Base-by-base conservation (phyloP, 1,284 basidiomycete species). In the Moesziomyces sp. region DNA sequence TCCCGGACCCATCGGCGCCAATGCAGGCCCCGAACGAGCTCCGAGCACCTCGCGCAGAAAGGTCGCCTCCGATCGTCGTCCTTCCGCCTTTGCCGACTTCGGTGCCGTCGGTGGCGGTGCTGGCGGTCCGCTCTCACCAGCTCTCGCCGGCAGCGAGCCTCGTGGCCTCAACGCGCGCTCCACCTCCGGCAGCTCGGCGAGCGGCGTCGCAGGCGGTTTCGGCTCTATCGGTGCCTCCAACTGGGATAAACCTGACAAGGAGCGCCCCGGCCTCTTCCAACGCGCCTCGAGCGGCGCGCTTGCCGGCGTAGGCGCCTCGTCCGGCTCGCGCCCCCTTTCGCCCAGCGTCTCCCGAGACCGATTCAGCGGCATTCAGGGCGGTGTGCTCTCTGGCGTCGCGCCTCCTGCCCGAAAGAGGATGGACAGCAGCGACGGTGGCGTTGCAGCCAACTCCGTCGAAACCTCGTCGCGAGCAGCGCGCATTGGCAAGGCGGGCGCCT, bases 341-440 rank as follows among this genome's bases (percentile, higher is more conserved):
- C 77, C 77, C 19, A 69, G 57, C 18, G 55, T 67, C 11, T 76
- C 67, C 6, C 65, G 78, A 18, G 76, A 80, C 30, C 74, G 74
- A 1, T 76, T 76, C 52, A 70, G 62, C 28, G 78, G 78, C 28
- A 80, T 80, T 26, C 76, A 78, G 43, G 78, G 78, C 23, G 78
- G 78, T 11, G 78, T 80, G 21, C 61, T 80, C 4, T 74, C 74
- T 3, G 76, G 71, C 18, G 78, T 80, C 10, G 78, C 67, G 21
- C 73, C 76, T n/a, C 73, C 68, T 5, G 54, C 69, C 10, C 69
- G 76, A 46, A 74, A 68, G 56, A 67, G 74, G 35, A 77, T 78
- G 69, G 77, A 79, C 28, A 76, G 78, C 65, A 74, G 61, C 48
- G 57, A 63, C 35, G 71, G 71, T 7, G 57, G 47, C 21, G 24